Percentiles rank a stretch among this genome's conserved stretches.
These are phyloP conservation scores for Diaporthe capsici DNA, from an alignment of 2,329 filamentous ascomycete genomes.

Conservation along the genomic window DNA sequence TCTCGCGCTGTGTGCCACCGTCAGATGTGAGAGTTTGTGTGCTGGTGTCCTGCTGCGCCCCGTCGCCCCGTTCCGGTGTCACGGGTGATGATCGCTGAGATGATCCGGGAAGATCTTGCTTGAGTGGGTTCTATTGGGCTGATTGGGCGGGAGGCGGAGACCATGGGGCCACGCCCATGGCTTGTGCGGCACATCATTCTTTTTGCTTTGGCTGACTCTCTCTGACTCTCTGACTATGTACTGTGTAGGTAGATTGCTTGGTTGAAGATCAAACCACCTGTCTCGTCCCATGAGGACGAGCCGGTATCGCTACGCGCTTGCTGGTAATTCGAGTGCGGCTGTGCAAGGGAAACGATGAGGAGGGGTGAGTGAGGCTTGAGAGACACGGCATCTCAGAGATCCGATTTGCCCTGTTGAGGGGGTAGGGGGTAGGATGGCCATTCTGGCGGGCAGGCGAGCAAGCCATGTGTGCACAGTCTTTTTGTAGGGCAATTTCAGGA, in stretches of 20 bases:
- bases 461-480: not conserved
- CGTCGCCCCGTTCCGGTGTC: conserved; percentile 37
- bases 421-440: not conserved
- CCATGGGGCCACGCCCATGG: conserved; percentile 2
- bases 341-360: conserved; percentile 1
- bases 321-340: conserved; percentile 28
- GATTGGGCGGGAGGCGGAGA: conserved; percentile 18
- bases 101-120: conserved; percentile 33
- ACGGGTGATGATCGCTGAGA: conserved; percentile 28
- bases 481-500: conserved; percentile 30
- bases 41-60: conserved; percentile 24
- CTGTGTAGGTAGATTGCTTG: not conserved
- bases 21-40: conserved; percentile 24
- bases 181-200: not conserved
- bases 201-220: not conserved
- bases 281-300: conserved; percentile 26
- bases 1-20: conserved; percentile 30
- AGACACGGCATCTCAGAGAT: conserved; percentile 25
- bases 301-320: conserved; percentile 38
- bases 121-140: not conserved
- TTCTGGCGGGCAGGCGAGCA: conserved; percentile 5
- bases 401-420: conserved; percentile 29
- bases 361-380: not conserved
- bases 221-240: not conserved
- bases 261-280: conserved; percentile 26